phyloP scores from a whole-genome alignment of 2,329 filamentous ascomycete genomes.

The Chaetomiaceae sp. region DNA sequence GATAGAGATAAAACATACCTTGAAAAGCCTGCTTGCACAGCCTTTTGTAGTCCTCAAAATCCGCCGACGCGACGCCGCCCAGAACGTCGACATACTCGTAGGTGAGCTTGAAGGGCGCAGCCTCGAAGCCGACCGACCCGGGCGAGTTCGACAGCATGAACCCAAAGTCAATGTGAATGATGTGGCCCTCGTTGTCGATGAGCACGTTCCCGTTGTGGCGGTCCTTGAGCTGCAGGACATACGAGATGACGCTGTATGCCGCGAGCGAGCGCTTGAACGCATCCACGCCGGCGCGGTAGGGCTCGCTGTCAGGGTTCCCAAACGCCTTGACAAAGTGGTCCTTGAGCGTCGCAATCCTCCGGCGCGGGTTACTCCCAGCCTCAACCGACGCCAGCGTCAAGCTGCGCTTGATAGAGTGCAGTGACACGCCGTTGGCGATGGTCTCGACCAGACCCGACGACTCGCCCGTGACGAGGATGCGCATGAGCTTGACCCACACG shows the following conservation, averaged over 20 bases:
- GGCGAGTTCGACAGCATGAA: conserved; percentile 87
- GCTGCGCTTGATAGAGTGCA: conserved; percentile 78
- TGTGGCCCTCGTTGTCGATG: conserved; percentile 79
- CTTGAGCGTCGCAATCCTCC: conserved; percentile 70
- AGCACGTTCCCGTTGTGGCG: conserved; percentile 82
- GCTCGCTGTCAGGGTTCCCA: conserved; percentile 60
- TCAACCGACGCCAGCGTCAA: conserved; percentile 70
- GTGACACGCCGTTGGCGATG: conserved; percentile 81
- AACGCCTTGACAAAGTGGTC: conserved; percentile 81
- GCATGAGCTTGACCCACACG: conserved; percentile 87
- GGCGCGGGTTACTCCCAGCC: conserved; percentile 63
- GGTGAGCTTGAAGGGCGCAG: conserved; percentile 76
- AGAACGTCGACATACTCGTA: conserved; percentile 81
- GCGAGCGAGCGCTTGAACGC: conserved; percentile 78
- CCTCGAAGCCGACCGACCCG: conserved; percentile 77
- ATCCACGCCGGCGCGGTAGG: conserved; percentile 65
- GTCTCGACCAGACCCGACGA: conserved; percentile 81
- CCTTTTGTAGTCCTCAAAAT: conserved; percentile 69
- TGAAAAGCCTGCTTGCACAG: conserved; percentile 81
- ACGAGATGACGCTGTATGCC: conserved; percentile 79
- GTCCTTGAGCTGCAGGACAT: conserved; percentile 78
- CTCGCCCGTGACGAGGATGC: conserved; percentile 78
- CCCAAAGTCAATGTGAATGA: conserved; percentile 83
- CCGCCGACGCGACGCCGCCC: conserved; percentile 62
- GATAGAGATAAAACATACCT: conserved; percentile 39